Conservation (phyloP, 2,329 filamentous ascomycete species). For the Paracamarosporium sp. region DNA sequence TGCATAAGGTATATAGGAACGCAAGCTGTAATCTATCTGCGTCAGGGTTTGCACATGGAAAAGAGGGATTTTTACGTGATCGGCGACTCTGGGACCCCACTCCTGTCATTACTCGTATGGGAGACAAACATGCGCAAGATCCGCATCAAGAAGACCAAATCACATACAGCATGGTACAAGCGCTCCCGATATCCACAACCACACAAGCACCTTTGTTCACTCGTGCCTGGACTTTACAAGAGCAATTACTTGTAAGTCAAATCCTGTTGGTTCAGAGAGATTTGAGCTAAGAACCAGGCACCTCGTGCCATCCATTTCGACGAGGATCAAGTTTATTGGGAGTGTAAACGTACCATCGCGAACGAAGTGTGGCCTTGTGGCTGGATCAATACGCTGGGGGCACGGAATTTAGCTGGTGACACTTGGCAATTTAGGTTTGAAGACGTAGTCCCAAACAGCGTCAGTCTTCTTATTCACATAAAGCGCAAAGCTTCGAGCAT, state of each 20-base stretch:
- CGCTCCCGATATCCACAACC: too few relatives aligned
- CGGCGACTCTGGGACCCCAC: neutral
- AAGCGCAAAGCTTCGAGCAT: too few relatives aligned
- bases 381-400: neutral
- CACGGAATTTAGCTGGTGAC: neutral
- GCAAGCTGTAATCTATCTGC: conserved; percentile 9
- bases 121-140: too few relatives aligned
- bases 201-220: neutral
- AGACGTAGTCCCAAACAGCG: neutral
- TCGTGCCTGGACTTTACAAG: conserved; percentile 6
- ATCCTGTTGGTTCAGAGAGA: neutral
- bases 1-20: conserved; percentile 11
- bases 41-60: conserved; percentile 2
- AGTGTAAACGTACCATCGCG: conserved; percentile 1
- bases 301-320: conserved; percentile 6
- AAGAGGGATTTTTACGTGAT: neutral
- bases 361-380: conserved; percentile 8
- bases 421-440: neutral
- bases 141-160: too few relatives aligned
- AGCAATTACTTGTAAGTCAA: conserved; percentile 1
- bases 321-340: conserved; percentile 9
- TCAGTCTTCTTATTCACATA: neutral
- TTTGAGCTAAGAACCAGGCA: neutral
- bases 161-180: too few relatives aligned
- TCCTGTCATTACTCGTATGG: too few relatives aligned